Conservation (phyloP, 257 asterid genomes). For the Salvia splendens region DNA sequence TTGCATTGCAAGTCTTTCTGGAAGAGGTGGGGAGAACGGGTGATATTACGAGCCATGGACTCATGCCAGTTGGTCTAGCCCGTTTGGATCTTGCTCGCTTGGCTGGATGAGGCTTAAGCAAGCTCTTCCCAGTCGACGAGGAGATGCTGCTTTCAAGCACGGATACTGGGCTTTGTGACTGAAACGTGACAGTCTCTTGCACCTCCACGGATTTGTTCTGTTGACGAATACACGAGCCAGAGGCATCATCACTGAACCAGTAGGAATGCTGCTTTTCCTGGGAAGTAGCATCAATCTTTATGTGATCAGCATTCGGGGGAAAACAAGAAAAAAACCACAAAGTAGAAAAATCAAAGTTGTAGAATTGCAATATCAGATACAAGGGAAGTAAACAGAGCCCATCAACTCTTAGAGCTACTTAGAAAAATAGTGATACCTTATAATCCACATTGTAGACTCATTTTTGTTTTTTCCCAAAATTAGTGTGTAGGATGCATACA, state of each 20-base stretch:
- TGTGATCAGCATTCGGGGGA: background rate
- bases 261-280: conserved; percentile 32
- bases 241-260: conserved; percentile 29
- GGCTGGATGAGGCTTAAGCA: conserved; percentile 37
- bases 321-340: background rate
- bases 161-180: conserved; percentile 70
- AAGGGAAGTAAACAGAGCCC: conserved; percentile 4
- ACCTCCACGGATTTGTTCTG: conserved; percentile 34
- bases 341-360: background rate
- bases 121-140: conserved; percentile 43
- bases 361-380: background rate
- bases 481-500: no score
- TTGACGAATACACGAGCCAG: conserved; percentile 26
- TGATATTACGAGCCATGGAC: conserved; percentile 57
- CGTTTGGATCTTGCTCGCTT: conserved; percentile 73
- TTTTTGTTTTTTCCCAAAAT: background rate
- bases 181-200: conserved; percentile 46
- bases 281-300: conserved; percentile 32
- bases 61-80: conserved; percentile 48
- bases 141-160: conserved; percentile 66
- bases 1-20: conserved; percentile 33
- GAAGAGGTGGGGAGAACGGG: conserved; percentile 38
- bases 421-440: background rate
- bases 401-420: conserved; percentile 5
- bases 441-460: conserved; percentile 5